Evolutionary conservation across 129 eudicot species (phyloP).

Genomic region (Kitagawia praeruptora): DNA sequence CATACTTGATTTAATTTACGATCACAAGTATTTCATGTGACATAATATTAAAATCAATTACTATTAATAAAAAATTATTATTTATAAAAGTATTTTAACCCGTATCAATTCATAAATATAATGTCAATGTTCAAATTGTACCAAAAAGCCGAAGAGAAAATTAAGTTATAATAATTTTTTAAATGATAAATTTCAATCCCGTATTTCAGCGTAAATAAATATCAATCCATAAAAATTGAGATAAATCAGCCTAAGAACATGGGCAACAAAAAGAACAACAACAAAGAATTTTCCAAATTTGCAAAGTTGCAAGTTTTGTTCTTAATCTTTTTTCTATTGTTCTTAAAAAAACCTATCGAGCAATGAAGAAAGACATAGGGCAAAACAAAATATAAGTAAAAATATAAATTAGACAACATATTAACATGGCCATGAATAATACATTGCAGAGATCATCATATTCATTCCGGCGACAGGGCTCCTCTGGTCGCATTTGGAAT

Average conservation of each 20-base stretch:
- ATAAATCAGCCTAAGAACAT: background rate
- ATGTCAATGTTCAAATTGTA: too few relatives aligned
- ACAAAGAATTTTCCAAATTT: background rate
- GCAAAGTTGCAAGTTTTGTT: background rate
- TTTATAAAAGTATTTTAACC: too few relatives aligned
- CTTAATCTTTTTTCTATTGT: background rate
- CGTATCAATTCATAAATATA: too few relatives aligned
- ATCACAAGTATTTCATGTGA: too few relatives aligned
- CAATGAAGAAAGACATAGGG: constrained; percentile 1
- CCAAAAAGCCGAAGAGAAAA: too few relatives aligned
- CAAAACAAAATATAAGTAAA: background rate
- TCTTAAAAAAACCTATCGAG: background rate
- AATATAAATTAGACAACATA: background rate
- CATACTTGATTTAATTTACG: too few relatives aligned
- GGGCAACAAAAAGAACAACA: background rate
- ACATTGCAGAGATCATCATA: constrained; percentile 54
- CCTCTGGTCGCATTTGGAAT: constrained; percentile 60
- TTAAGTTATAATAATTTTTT: background rate
- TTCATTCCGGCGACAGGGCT: constrained; percentile 64
- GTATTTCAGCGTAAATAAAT: background rate
- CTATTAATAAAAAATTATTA: too few relatives aligned
- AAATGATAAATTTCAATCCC: background rate
- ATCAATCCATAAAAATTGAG: background rate
- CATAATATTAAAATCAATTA: too few relatives aligned
- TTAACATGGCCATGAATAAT: constrained; percentile 23